Evolutionary conservation across 1,139 yeast species (phyloP).

Genomic region (Candida anutae): DNA sequence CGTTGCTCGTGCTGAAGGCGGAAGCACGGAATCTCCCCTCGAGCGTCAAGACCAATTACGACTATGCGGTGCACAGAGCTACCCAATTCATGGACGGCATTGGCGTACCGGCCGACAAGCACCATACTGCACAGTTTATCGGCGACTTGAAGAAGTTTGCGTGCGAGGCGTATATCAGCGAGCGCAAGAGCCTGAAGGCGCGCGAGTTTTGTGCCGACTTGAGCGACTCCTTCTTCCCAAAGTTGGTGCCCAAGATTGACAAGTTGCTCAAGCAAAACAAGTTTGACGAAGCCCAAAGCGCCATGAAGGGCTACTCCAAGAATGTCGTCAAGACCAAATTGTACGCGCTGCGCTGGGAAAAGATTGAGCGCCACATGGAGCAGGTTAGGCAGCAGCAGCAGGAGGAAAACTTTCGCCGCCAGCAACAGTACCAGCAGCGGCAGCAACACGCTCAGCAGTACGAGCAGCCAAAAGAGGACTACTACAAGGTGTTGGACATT

Average conservation of each 20-base stretch:
- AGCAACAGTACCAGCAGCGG: conserved; percentile 35
- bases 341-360: conserved; percentile 22
- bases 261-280: conserved; percentile 30
- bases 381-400: conserved; percentile 37
- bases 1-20: conserved; percentile 22
- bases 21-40: conserved; percentile 21
- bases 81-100: conserved; percentile 10
- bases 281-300: conserved; percentile 33
- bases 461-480: conserved; percentile 53
- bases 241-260: conserved; percentile 38
- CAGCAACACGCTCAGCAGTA: conserved; percentile 27
- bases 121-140: conserved; percentile 12
- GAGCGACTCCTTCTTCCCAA: conserved; percentile 35
- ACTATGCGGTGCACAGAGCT: conserved; percentile 21
- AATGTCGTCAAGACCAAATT: conserved; percentile 33
- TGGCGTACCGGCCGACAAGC: background rate
- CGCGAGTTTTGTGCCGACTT: conserved; percentile 25
- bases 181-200: conserved; percentile 21
- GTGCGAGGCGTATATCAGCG: conserved; percentile 40
- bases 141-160: conserved; percentile 31
- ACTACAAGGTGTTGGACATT: conserved; percentile 73
- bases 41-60: conserved; percentile 22
- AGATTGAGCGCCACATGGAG: conserved; percentile 17
- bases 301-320: conserved; percentile 20
- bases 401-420: conserved; percentile 30